Evolutionary conservation across 1,284 basidiomycete genomes (phyloP), one percentile per base, ranked within the genome.

Genomic region (Apiotrichum porosum): DNA sequence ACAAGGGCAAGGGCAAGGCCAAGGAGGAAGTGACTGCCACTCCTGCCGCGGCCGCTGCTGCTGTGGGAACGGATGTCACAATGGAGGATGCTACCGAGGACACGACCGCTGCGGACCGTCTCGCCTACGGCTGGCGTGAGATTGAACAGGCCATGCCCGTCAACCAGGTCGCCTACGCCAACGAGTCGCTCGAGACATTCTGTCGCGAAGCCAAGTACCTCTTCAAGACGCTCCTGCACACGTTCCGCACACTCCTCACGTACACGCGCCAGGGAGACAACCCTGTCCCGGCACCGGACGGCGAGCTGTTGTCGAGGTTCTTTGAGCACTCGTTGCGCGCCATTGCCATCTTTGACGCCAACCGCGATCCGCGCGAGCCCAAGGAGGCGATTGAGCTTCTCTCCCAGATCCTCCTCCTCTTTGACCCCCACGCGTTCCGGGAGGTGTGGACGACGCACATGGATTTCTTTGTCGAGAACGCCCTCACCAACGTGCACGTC

Each of bases 371-470:
- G 34, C 82, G 84, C 41, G 91, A 97, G 57, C 83, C 86, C 51
- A 88, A 83, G 51, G 91, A 95, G 63, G 83, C 85, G 14, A 82
- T 93, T 68, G 94, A 98, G 52, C 83, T 85, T 76, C 83, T 98
- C 50, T 84, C 83, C 5, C 79, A 81, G 31, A 84, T 86, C 45
- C 81, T 94, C 32, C 73, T 83, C 35, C 86, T 92, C 62, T 81
- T 91, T 57, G 88, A 95, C 65, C 78, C 88, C 5, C 87, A 94
- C 65, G 84, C 92, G 52, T 93, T 95, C 70, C 87, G 93, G 65
- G 90, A 95, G 70, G 86, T 95, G 19, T 95, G 88, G 92, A 89
- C 86, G 32, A 83, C 83, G 64, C 88, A 88, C 68, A 86, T 97
- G 73, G 84, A 83, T 21, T 85, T 91, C 65, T 93, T 93, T 75